These are phyloP conservation scores for Marchantia paleacea DNA, from an alignment of 225 moss, liverwort and hornwort species.

Conservation along the genomic window DNA sequence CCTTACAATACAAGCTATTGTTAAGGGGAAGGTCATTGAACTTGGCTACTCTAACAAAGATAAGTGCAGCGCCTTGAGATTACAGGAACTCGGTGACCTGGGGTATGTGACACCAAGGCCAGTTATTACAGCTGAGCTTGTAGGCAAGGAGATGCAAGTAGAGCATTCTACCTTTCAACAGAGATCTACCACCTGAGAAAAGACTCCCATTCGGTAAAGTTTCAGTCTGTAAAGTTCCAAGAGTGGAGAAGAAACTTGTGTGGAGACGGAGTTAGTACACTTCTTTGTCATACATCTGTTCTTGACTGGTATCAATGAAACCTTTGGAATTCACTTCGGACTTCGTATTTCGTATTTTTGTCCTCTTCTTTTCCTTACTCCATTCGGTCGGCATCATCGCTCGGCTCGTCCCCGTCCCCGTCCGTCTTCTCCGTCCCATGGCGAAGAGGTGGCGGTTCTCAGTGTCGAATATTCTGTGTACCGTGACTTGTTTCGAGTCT, in stretches of 20 bases:
- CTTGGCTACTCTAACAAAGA: conserved; percentile 27
- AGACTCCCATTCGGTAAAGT: conserved; percentile 21
- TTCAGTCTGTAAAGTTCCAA: conserved; percentile 28
- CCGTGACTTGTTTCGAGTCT: too few species aligned
- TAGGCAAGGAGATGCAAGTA: conserved; percentile 24
- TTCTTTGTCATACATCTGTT: conserved; percentile 17
- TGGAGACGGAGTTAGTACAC: conserved; percentile 22
- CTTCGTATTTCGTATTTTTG: background rate
- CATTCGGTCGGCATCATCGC: too few species aligned
- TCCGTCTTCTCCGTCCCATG: too few species aligned
- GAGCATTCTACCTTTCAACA: conserved; percentile 25
- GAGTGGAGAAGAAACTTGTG: conserved; percentile 13
- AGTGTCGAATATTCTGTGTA: too few species aligned
- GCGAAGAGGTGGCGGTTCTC: too few species aligned
- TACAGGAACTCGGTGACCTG: conserved; percentile 22
- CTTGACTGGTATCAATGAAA: conserved; percentile 21
- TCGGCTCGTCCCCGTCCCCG: too few species aligned
- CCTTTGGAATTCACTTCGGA: conserved; percentile 17
- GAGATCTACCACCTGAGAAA: conserved; percentile 20
- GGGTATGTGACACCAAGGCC: conserved; percentile 18
- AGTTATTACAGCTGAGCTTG: conserved; percentile 23
- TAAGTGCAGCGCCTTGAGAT: conserved; percentile 26
- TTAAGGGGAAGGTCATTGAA: conserved; percentile 36
- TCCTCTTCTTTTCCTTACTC: too few species aligned
- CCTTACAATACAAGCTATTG: conserved; percentile 35